Base-by-base conservation (phyloP, 2,329 filamentous ascomycete species). In the Exserohilum turcica region DNA sequence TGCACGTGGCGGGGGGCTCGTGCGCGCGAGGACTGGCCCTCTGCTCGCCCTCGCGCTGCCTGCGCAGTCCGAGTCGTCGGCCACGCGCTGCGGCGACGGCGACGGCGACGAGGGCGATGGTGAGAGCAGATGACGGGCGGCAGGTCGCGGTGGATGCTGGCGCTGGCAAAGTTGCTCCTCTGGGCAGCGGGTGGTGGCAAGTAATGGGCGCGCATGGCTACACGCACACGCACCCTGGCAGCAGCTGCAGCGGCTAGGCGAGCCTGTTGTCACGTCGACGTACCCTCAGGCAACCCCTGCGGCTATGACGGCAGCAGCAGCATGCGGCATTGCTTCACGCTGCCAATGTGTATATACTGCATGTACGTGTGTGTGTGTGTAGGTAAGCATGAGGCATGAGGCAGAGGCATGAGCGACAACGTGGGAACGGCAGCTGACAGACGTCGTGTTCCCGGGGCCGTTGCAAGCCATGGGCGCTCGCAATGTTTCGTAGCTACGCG, bases 271-370 rank as follows among this genome's bases (percentile, higher is more conserved):
- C 32, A 35, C 15, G 13, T 35, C 32, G 13, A 35, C 46, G 15
- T 48, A 18, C 46, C 32, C 7, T 15, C n/a, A n/a, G n/a, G n/a
- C n/a, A n/a, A 48, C 31, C 37, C 43, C 27, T 52, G 49, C 43
- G 49, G 48, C 48, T 51, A 39, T 46, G 28, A 51, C 48, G 48
- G 48, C 40, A 43, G 32, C n/a, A n/a, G n/a, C n/a, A n/a, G n/a
- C n/a, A n/a, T n/a, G n/a, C n/a, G n/a, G n/a, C n/a, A n/a, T n/a
- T n/a, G n/a, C n/a, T n/a, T n/a, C n/a, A n/a, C n/a, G n/a, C n/a
- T n/a, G n/a, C n/a, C n/a, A n/a, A n/a, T n/a, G n/a, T n/a, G n/a
- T n/a, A n/a, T n/a, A n/a, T n/a, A n/a, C n/a, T n/a, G n/a, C n/a
- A n/a, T n/a, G n/a, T n/a, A n/a, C n/a, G n/a, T n/a, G n/a, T n/a